Evolutionary conservation across 805 yeast species (phyloP).

Genomic region (Spathaspora passalidarum): DNA sequence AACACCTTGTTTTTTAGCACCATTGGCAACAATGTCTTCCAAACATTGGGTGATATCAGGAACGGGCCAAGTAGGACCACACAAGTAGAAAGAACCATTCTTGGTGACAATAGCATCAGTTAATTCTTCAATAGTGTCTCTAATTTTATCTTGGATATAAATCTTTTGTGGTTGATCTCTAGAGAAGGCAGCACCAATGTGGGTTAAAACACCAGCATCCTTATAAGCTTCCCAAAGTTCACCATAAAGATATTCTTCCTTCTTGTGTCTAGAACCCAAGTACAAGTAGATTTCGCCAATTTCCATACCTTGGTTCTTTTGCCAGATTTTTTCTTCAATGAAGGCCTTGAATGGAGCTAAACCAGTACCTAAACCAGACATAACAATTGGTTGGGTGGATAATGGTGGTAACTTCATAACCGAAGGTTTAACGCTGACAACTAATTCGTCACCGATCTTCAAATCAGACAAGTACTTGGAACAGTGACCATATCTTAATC

Average conservation of each 20-base stretch:
- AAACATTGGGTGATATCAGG: slow-evolving; percentile 92
- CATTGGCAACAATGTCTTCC: slow-evolving; percentile 71
- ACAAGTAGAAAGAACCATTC: slow-evolving; percentile 87
- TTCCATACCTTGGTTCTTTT: slow-evolving; percentile 79
- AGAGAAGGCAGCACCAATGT: slow-evolving; percentile 96
- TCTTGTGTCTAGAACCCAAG: slow-evolving; percentile 92
- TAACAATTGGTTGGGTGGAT: slow-evolving; percentile 84
- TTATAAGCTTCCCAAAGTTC: slow-evolving; percentile 96
- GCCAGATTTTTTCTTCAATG: slow-evolving; percentile 93
- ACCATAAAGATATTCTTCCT: slow-evolving; percentile 93
- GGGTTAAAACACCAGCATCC: slow-evolving; percentile 88
- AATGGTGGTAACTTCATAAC: slow-evolving; percentile 93
- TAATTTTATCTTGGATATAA: slow-evolving; percentile 90
- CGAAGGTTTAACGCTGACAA: slow-evolving; percentile 93
- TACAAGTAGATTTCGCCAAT: slow-evolving; percentile 87
- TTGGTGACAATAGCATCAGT: slow-evolving; percentile 75
- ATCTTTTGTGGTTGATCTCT: slow-evolving; percentile 95
- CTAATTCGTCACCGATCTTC: slow-evolving; percentile 75
- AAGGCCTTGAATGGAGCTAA: slow-evolving; percentile 98
- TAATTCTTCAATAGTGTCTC: slow-evolving; percentile 68
- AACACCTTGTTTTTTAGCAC: slow-evolving; percentile 63
- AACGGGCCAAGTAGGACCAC: slow-evolving; percentile 99
- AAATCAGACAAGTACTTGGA: slow-evolving; percentile 86
- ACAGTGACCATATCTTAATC: slow-evolving; percentile 90
- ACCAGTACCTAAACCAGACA: slow-evolving; percentile 98